These are phyloP conservation scores for Datura wrightii DNA, from an alignment of 257 asterid genomes.

Conservation along the genomic window DNA sequence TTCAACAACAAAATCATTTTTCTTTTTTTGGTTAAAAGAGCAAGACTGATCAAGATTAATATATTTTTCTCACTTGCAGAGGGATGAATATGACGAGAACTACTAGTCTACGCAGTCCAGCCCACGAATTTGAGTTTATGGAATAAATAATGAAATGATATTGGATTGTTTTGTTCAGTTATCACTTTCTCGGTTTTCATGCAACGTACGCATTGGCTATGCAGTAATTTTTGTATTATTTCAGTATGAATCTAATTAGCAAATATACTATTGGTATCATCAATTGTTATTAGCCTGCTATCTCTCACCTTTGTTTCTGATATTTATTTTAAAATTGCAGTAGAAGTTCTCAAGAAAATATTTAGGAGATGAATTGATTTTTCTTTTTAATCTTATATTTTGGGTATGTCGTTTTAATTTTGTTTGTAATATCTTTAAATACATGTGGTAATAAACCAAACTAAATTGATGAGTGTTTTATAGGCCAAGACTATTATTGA, in stretches of 20 bases:
- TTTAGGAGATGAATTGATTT: no score
- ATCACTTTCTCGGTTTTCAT: not conserved
- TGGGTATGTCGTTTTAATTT: no score
- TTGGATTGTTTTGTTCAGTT: not conserved
- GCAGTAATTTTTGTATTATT: not conserved
- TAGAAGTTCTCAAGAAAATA: no score
- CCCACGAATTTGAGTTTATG: not conserved
- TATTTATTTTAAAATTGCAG: no score
- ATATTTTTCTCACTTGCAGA: not conserved
- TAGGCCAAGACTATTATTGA: no score
- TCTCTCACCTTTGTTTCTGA: no score
- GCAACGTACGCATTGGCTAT: not conserved
- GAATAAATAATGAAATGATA: not conserved
- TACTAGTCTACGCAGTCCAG: not conserved
- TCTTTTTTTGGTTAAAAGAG: not conserved
- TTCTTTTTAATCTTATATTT: no score
- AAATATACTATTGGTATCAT: not conserved
- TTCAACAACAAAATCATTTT: not conserved
- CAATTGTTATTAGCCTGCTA: not conserved
- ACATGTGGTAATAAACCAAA: no score
- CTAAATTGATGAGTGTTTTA: no score
- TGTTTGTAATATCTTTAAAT: no score
- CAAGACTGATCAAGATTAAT: not conserved
- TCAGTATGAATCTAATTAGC: not conserved
- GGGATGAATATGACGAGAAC: not conserved